Conservation (phyloP, 768 basidiomycete species). For the Russula dissimulans region DNA sequence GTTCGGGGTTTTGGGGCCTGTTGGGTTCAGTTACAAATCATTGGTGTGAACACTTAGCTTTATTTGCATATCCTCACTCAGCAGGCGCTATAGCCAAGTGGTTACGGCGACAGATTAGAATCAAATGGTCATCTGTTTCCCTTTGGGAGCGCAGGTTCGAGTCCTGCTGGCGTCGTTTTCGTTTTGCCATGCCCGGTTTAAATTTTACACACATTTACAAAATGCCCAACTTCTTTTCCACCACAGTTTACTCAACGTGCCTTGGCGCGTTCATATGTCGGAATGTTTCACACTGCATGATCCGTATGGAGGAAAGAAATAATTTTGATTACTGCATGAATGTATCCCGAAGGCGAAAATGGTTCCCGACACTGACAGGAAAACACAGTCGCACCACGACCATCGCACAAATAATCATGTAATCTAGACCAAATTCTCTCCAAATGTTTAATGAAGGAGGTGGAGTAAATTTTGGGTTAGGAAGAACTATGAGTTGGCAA, state of each 20-base stretch:
- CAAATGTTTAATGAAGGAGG: not conserved
- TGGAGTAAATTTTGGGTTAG: constrained; percentile 1
- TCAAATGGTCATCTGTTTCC: constrained; percentile 18
- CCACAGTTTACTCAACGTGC: too few relatives aligned
- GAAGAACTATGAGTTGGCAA: constrained; percentile 39
- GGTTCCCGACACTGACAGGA: not conserved
- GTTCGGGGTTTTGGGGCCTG: too few relatives aligned
- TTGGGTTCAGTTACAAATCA: too few relatives aligned
- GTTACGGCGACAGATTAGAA: constrained; percentile 75
- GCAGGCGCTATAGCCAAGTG: constrained; percentile 68
- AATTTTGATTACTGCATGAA: constrained; percentile 2
- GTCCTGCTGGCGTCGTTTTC: constrained; percentile 21
- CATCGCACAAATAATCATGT: not conserved
- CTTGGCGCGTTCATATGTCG: not conserved
- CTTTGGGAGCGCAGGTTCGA: constrained; percentile 22
- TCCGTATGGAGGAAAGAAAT: not conserved
- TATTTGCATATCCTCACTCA: too few relatives aligned
- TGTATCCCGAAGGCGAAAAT: not conserved
- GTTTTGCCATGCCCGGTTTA: not conserved
- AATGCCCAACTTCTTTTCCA: too few relatives aligned
- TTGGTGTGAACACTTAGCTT: not conserved
- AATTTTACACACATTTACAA: not conserved
- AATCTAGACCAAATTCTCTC: constrained; percentile 4
- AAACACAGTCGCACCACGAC: not conserved
- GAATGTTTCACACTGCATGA: not conserved